Base-by-base conservation (phyloP, 129 eudicot genomes). In the Artemisia argyi region DNA sequence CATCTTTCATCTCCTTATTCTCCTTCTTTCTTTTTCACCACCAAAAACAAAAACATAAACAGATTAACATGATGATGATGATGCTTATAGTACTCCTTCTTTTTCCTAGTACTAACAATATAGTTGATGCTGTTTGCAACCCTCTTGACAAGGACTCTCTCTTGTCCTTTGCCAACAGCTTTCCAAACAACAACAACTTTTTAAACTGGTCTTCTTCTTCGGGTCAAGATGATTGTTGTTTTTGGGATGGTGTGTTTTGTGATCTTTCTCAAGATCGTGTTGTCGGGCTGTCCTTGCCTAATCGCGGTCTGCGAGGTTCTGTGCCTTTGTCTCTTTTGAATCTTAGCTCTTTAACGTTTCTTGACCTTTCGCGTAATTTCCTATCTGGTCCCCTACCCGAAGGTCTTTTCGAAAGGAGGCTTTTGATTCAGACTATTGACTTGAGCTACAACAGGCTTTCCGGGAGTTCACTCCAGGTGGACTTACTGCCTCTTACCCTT, bases 221-320 rank as follows among this genome's bases (percentile, higher is more conserved):
- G 1, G 57, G 0, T 12, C 44, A 26, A 2, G 65, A 10, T 11
- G 65, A 85, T 47, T 89, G 96, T 66, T 89, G 96, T 59, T 18
- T 4, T 11, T 86, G 96, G 96, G 85, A 80, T 49, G 96, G 92
- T 2, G 68, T 89, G 20, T 20, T 28, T 8, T 89, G 96, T 60
- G 88, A 82, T 67, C 60, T 6, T 28, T 22, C 60, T 14, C 3
- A 46, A 1, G 78, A 78, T 15, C 78, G 87, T 46, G 91, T 87
- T 0, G 71, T 52, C 65, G 13, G 44, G 19, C 53, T 90, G 22
- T 80, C 68, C 57, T 73, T 90, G 0, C 91, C 96, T 2, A 66
- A 65, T 11, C 69, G 69, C 30, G 84, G 89, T 14, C 84, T 89
- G 18, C 20, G 19, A 0, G 90, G 93, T 0, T 10, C 3, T 77